Percentiles rank a stretch among this genome's conserved stretches.
Conservation (phyloP, 2,329 filamentous ascomycete species). For the Pseudocercospora macadamiae region DNA sequence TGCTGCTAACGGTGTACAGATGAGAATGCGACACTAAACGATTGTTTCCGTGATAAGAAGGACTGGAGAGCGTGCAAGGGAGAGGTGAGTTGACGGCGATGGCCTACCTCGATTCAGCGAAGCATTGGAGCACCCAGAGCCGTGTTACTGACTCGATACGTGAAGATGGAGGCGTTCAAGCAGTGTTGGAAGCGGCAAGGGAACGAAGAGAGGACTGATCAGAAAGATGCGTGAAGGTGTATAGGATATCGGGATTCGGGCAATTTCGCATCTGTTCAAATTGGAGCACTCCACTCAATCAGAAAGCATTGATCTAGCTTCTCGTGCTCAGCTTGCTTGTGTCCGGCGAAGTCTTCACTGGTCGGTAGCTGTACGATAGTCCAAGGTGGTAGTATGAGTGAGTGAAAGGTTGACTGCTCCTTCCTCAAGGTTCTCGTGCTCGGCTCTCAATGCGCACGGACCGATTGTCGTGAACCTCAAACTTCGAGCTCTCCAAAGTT, state of each 20-base stretch:
- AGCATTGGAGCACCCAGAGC: neutral
- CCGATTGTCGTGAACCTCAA: neutral
- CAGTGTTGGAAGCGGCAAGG: conserved; percentile 89
- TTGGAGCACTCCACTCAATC: neutral
- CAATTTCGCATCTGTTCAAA: neutral
- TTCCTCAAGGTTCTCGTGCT: neutral
- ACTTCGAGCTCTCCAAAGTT: conserved; percentile 6
- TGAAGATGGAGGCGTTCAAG: conserved; percentile 84
- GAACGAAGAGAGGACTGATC: conserved; percentile 80
- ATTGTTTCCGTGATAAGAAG: conserved; percentile 95
- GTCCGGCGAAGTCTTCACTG: no score
- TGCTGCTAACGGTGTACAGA: conserved; percentile 53
- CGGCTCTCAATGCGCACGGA: conserved; percentile 1
- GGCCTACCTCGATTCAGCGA: conserved; percentile 13
- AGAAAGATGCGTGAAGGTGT: conserved; percentile 63
- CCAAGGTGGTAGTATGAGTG: no score
- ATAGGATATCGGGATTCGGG: neutral
- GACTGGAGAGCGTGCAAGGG: conserved; percentile 89
- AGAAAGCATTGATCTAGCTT: neutral
- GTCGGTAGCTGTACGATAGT: no score
- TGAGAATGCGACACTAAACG: conserved; percentile 87
- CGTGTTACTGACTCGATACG: conserved; percentile 17
- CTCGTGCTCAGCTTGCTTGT: no score
- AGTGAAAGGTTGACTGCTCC: neutral
- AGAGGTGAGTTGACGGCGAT: conserved; percentile 66